Conservation (phyloP, 176 grass and related monocot genomes). For the Cenchrus purpureus region DNA sequence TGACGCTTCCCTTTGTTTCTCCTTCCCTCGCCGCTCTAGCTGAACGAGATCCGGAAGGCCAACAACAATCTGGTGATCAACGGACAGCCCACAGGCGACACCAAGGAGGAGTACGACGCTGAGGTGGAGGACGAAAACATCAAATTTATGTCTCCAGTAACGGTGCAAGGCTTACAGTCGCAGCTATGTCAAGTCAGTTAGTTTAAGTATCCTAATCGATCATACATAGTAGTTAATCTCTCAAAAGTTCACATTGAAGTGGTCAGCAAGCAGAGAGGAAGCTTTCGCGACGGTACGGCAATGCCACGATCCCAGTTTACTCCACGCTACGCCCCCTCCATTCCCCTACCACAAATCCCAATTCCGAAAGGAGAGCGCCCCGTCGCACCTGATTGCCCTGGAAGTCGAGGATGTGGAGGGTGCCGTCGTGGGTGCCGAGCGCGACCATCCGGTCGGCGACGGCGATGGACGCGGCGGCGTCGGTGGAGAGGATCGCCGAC, state of each 20-base stretch:
- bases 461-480: constrained; percentile 77
- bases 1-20: no score
- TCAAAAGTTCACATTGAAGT: constrained; percentile 2
- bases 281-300: background rate
- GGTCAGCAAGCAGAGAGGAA: background rate
- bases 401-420: constrained; percentile 97
- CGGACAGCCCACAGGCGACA: no score
- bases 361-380: constrained; percentile 21
- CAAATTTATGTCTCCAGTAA: no score
- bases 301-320: constrained; percentile 15
- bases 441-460: constrained; percentile 93
- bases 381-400: constrained; percentile 87
- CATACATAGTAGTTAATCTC: background rate
- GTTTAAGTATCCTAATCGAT: background rate
- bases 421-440: constrained; percentile 86
- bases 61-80: no score
- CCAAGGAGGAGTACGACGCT: no score
- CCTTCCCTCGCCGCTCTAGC: no score
- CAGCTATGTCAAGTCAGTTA: no score
- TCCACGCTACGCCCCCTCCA: background rate
- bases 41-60: no score
- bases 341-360: background rate
- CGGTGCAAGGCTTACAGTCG: no score
- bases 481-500: constrained; percentile 73
- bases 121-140: no score